Evolutionary conservation across 148 eudicot genomes (phyloP).

Genomic region (Euryodendron excelsum): DNA sequence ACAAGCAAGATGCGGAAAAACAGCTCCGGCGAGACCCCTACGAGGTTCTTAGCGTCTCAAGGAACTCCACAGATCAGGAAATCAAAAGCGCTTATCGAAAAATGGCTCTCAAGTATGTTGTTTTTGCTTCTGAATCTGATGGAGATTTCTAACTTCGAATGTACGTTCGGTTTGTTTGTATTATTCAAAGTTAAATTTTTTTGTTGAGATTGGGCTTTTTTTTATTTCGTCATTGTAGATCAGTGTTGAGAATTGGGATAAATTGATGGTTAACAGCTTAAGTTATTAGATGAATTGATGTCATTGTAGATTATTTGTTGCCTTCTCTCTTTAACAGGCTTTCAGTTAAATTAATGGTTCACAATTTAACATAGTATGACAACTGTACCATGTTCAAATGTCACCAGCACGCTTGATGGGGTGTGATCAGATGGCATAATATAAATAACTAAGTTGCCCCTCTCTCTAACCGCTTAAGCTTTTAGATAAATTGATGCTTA

Average conservation of each 20-base stretch:
- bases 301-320: no score
- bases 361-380: no score
- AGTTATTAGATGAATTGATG: no score
- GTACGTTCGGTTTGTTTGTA: no score
- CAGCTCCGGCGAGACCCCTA: constrained; percentile 77
- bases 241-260: not conserved
- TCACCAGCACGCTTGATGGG: no score
- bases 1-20: constrained; percentile 42
- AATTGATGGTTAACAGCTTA: not conserved
- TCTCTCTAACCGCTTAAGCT: no score
- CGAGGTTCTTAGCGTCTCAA: constrained; percentile 78
- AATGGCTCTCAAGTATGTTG: constrained; percentile 77
- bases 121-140: not conserved
- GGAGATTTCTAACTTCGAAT: not conserved
- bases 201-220: not conserved
- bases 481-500: no score
- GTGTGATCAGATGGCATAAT: no score
- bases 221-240: not conserved
- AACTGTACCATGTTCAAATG: no score
- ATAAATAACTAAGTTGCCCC: no score
- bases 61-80: constrained; percentile 78
- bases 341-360: no score
- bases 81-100: constrained; percentile 79
- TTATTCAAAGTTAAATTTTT: not conserved
- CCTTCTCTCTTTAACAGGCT: no score